Evolutionary conservation across 2,329 filamentous ascomycete genomes (phyloP).

Genomic region (Aspergillus nomiae): DNA sequence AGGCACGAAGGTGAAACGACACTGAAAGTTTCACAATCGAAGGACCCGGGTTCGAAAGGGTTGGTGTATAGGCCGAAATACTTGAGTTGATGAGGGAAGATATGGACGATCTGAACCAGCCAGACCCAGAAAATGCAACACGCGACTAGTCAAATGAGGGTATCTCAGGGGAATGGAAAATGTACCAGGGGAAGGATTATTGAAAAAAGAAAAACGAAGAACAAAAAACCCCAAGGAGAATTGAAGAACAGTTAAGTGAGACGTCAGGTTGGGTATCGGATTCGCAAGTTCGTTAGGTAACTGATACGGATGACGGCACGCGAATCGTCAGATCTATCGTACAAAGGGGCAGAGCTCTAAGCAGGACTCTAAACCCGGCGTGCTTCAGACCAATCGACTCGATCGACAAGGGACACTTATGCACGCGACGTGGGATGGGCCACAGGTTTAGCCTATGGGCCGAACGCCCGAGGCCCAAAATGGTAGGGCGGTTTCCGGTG

Average conservation of each 20-base stretch:
- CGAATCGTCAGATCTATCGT: slow-evolving; percentile 19
- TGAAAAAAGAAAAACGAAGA: slow-evolving; percentile 10
- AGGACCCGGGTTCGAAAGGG: slow-evolving; percentile 4
- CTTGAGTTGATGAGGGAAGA: slow-evolving; percentile 7
- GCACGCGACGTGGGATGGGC: slow-evolving; percentile 31
- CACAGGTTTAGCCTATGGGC: slow-evolving; percentile 26
- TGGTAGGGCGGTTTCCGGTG: slow-evolving; percentile 21
- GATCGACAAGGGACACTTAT: slow-evolving; percentile 37
- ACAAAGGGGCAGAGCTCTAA: slow-evolving; percentile 20
- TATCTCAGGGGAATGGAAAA: slow-evolving; percentile 15
- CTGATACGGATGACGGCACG: slow-evolving; percentile 15
- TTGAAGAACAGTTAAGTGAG: slow-evolving; percentile 12
- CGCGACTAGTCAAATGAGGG: slow-evolving; percentile 19
- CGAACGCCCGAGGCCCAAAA: slow-evolving; percentile 25
- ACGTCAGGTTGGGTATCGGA: slow-evolving; percentile 16
- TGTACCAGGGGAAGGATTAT: slow-evolving; percentile 6
- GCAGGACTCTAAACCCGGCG: slow-evolving; percentile 12
- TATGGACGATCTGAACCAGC: slow-evolving; percentile 30
- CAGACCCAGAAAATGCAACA: slow-evolving; percentile 28
- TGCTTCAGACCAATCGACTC: slow-evolving; percentile 20
- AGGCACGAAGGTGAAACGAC: background rate
- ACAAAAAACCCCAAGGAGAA: background rate
- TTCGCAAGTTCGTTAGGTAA: slow-evolving; percentile 16
- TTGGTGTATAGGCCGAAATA: slow-evolving; percentile 6
- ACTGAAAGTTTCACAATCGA: slow-evolving; percentile 2